These are phyloP conservation scores for Candida vaughaniae DNA, from an alignment of 805 yeast species.

Conservation along the genomic window DNA sequence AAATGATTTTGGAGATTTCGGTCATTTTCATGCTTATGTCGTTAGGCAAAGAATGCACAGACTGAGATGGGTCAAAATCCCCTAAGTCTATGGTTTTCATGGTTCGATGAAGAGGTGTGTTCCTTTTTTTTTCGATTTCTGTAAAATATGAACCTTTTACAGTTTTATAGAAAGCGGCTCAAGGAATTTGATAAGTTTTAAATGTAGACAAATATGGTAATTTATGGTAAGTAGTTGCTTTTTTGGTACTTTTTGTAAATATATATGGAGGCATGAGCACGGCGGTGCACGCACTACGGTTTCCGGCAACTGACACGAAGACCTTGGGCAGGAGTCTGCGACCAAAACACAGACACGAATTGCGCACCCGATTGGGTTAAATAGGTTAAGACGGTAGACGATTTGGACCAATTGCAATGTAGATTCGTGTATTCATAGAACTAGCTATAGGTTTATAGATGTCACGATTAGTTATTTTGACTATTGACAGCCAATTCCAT, in stretches of 20 bases:
- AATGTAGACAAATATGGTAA: conserved; percentile 6
- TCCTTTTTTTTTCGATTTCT: too few relatives aligned
- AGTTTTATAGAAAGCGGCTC: background rate
- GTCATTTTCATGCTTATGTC: conserved; percentile 34
- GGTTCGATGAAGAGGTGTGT: background rate
- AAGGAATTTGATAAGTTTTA: too few relatives aligned
- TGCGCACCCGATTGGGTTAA: too few relatives aligned
- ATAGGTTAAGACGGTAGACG: too few relatives aligned
- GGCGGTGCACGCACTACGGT: background rate
- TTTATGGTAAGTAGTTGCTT: conserved; percentile 7
- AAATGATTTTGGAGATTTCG: conserved; percentile 41
- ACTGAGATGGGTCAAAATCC: conserved; percentile 9
- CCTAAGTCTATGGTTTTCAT: conserved; percentile 33
- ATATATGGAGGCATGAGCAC: conserved; percentile 1
- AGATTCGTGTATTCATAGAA: too few relatives aligned
- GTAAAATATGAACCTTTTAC: too few relatives aligned
- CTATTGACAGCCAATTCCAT: conserved; percentile 97
- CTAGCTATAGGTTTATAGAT: too few relatives aligned
- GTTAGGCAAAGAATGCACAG: conserved; percentile 19
- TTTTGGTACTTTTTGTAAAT: conserved; percentile 11
- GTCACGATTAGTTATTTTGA: conserved; percentile 48
- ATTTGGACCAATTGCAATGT: too few relatives aligned
- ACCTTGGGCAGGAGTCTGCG: too few relatives aligned
- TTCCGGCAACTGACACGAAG: too few relatives aligned
- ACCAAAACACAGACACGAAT: too few relatives aligned